These are phyloP conservation scores for Trichoderma atrobrunneum DNA, from an alignment of 2,329 filamentous ascomycete species.

Conservation along the genomic window DNA sequence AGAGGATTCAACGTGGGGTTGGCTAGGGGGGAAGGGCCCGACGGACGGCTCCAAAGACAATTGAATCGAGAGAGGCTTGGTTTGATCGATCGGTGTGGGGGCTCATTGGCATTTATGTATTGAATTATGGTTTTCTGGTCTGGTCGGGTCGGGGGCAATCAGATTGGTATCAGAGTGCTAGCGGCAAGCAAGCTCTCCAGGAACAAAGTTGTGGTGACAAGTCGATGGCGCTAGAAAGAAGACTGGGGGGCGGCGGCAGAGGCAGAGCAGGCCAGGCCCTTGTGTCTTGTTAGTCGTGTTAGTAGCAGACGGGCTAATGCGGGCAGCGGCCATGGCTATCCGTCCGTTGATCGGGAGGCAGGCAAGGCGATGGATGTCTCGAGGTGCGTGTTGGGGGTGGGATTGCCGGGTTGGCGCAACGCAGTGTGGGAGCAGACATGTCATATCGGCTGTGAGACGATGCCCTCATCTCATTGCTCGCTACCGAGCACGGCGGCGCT, in stretches of 20 bases:
- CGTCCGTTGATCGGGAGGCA: slow-evolving; percentile 29
- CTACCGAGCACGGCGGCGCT: background rate
- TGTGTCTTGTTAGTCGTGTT: background rate
- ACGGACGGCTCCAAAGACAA: slow-evolving; percentile 7
- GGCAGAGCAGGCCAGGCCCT: slow-evolving; percentile 17
- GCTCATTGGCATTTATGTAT: slow-evolving; percentile 33
- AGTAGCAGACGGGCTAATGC: slow-evolving; percentile 16
- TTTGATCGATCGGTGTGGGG: slow-evolving; percentile 27
- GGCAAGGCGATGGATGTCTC: slow-evolving; percentile 28
- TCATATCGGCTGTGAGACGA: slow-evolving; percentile 36
- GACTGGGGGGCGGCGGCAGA: slow-evolving; percentile 18
- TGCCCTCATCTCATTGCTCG: slow-evolving; percentile 1
- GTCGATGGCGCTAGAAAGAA: slow-evolving; percentile 13
- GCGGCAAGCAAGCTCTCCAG: background rate
- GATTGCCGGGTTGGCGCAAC: slow-evolving; percentile 20
- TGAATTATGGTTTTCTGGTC: slow-evolving; percentile 36
- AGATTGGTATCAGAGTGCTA: slow-evolving; percentile 11
- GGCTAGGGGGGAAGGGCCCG: background rate
- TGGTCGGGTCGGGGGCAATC: background rate
- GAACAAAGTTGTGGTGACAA: slow-evolving; percentile 17
- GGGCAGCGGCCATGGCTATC: slow-evolving; percentile 16
- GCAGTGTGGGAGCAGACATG: slow-evolving; percentile 32
- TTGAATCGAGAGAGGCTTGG: slow-evolving; percentile 16
- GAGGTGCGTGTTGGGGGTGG: slow-evolving; percentile 20
- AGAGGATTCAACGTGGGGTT: slow-evolving; percentile 13